Evolutionary conservation across 2,329 filamentous ascomycete genomes (phyloP), one percentile per base, ranked within the genome.

Genomic region (Trichoderma sp.): DNA sequence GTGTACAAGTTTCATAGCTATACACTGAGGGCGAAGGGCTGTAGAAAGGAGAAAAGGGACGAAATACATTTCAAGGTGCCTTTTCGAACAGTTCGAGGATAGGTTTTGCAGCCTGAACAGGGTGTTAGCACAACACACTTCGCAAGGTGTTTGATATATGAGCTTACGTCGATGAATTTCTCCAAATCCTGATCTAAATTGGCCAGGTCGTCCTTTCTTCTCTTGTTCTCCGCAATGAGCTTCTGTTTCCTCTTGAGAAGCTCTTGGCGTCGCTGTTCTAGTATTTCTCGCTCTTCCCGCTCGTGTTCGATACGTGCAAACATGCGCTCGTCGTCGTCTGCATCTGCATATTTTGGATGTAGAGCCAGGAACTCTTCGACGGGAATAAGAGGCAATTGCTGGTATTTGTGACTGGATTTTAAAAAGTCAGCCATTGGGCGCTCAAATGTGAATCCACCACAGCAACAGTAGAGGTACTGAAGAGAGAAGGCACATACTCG

Each of bases 141-240:
- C 14, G 49, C 21, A 18, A 16, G 8, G 13, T 5, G 4, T 16
- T 6, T 13, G 4, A 30, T 18, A 11, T 26, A 6, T 30, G 24
- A 34, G 26, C 90, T 76, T 76, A 93, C 92, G 79, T 96, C 93
- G 75, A 97, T 95, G 77, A 97, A 97, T 76, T 92, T 94, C 81
- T 98, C 96, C 68, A 98, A 83, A 79, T 97, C 93, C 76, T 92
- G 91, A 75, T 99, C 96, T 70, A 99, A 82, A 75, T 91, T 97
- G 24, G 92, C 94, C 59, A 99, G 83, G 75, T 98, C 94, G 68
- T 97, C 94, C 78, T 97, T 97, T 73, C 95, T 88, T 81, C 93
- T 93, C 81, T 96, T 97, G 78, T 97, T 97, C 77, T 89, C 87
- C 1, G 85, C 83, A 63, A 87, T 88, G 59, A 89, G 83, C 77